Evolutionary conservation across 208 protist genomes (phyloP).

Genomic region (Leishmania lainsoni): DNA sequence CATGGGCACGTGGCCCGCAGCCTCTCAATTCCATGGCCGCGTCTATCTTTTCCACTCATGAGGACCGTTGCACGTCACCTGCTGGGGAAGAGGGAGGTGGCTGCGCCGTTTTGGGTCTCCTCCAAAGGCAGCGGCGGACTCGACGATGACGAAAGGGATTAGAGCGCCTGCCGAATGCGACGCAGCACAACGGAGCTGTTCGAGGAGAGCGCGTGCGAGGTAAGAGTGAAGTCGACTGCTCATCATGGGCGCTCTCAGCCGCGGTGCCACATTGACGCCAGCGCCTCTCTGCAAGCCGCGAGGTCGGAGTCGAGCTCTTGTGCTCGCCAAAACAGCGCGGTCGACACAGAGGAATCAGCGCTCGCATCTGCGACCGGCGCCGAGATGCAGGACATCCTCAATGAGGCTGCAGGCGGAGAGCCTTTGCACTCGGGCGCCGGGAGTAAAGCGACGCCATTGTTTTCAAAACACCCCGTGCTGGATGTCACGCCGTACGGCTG

Average conservation of each 20-base stretch:
- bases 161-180: neutral
- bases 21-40: neutral
- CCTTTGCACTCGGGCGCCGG: neutral
- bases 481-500: neutral
- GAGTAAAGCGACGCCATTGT: neutral
- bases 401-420: neutral
- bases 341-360: neutral
- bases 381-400: neutral
- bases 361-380: neutral
- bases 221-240: neutral
- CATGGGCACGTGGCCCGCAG: neutral
- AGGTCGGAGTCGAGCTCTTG: neutral
- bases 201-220: neutral
- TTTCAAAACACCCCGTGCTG: neutral
- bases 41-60: neutral
- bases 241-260: neutral
- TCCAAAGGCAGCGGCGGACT: constrained; percentile 4
- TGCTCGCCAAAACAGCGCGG: neutral
- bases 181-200: neutral
- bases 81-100: neutral
- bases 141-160: neutral
- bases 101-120: neutral
- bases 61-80: neutral
- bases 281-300: constrained; percentile 1
- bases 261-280: constrained; percentile 1